These are phyloP conservation scores for Ophiorrhiza pumila DNA, from an alignment of 257 asterid genomes.

Conservation along the genomic window DNA sequence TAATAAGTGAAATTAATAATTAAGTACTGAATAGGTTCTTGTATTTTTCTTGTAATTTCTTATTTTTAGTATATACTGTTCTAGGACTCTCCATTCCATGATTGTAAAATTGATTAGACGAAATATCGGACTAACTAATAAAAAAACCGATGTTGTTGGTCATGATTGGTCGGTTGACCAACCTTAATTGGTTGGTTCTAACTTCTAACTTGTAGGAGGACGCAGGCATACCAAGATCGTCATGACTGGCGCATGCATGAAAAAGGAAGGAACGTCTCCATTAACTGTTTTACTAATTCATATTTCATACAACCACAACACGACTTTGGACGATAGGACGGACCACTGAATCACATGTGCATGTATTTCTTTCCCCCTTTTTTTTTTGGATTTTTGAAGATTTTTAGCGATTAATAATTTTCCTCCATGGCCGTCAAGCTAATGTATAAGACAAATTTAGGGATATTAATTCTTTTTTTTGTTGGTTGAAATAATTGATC, in stretches of 20 bases:
- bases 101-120: too few species aligned
- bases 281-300: not conserved
- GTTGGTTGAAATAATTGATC: too few species aligned
- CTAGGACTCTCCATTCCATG: too few species aligned
- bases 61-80: too few species aligned
- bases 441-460: not conserved
- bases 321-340: not conserved
- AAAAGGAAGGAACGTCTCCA: not conserved
- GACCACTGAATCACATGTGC: too few species aligned
- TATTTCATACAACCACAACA: not conserved
- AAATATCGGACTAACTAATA: too few species aligned
- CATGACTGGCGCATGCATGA: not conserved
- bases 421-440: not conserved
- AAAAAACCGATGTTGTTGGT: not conserved
- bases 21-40: too few species aligned
- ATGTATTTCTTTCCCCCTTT: not conserved
- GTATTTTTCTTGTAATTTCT: not conserved
- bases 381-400: not conserved
- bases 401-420: not conserved
- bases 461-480: too few species aligned
- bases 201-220: not conserved
- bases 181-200: not conserved
- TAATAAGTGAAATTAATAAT: too few species aligned
- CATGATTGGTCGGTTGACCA: slow-evolving; percentile 1
- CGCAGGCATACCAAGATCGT: too few species aligned